phyloP scores from a whole-genome alignment of 352 stramenopile genomes.

The Globisporangium carolinianum region DNA sequence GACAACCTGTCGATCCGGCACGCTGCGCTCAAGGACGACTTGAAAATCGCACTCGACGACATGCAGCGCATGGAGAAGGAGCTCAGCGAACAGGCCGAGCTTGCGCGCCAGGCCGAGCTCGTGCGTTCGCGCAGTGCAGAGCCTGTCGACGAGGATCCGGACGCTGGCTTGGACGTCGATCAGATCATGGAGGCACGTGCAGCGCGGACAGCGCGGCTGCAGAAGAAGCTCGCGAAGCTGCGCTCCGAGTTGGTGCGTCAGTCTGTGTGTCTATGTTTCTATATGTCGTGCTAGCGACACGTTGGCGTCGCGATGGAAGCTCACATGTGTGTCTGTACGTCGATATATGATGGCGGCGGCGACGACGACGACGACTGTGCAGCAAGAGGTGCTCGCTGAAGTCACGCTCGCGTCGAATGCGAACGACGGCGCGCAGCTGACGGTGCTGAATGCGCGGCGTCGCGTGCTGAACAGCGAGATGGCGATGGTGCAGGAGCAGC shows the following conservation, averaged over 20 bases:
- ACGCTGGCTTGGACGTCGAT: slow-evolving; percentile 32
- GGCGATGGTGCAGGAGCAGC: slow-evolving; percentile 50
- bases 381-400: slow-evolving; percentile 63
- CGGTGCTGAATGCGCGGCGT: slow-evolving; percentile 43
- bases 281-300: background rate
- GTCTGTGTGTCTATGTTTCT: background rate
- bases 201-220: slow-evolving; percentile 27
- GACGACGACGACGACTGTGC: background rate
- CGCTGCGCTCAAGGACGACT: slow-evolving; percentile 56
- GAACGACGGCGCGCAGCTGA: slow-evolving; percentile 40
- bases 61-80: slow-evolving; percentile 66
- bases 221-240: slow-evolving; percentile 41
- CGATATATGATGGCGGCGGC: background rate
- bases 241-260: slow-evolving; percentile 27
- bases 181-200: slow-evolving; percentile 35
- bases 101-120: slow-evolving; percentile 20
- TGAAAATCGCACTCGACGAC: slow-evolving; percentile 63
- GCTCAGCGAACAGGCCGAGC: slow-evolving; percentile 21
- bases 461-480: slow-evolving; percentile 72
- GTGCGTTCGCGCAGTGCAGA: slow-evolving; percentile 18
- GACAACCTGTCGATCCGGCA: slow-evolving; percentile 62
- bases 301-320: background rate
- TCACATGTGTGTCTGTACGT: too few species aligned
- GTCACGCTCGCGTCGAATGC: slow-evolving; percentile 48
- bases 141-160: background rate